These are phyloP conservation scores for Pythium vanterpoolii DNA, from an alignment of 352 stramenopile genomes.

Conservation along the genomic window DNA sequence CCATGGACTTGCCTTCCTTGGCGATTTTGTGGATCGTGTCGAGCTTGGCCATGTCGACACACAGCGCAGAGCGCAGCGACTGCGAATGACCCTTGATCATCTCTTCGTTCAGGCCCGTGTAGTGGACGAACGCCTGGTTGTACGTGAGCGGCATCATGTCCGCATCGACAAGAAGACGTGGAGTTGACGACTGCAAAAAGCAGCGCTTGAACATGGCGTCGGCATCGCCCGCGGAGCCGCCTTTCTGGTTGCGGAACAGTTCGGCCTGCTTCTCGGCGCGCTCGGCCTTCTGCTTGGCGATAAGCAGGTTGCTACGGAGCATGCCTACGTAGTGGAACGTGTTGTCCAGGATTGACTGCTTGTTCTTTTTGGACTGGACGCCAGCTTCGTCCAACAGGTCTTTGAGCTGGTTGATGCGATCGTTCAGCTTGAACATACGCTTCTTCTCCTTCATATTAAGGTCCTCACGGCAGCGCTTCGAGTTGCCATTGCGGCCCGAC, in stretches of 20 bases:
- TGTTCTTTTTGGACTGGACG: constrained; percentile 39
- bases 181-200: constrained; percentile 65
- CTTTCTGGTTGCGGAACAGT: constrained; percentile 37
- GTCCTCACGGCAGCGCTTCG: constrained; percentile 67
- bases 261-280: constrained; percentile 30
- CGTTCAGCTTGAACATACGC: constrained; percentile 89
- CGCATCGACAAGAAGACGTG: constrained; percentile 47
- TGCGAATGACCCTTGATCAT: constrained; percentile 30
- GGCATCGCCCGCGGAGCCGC: constrained; percentile 15
- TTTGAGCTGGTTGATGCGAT: constrained; percentile 61
- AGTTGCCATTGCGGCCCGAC: constrained; percentile 21
- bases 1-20: constrained; percentile 38
- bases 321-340: constrained; percentile 27
- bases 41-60: constrained; percentile 47
- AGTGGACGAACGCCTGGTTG: constrained; percentile 53
- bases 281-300: constrained; percentile 34
- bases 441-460: constrained; percentile 88
- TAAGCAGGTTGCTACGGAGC: constrained; percentile 32
- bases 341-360: constrained; percentile 40
- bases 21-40: constrained; percentile 41
- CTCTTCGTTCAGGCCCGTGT: constrained; percentile 42
- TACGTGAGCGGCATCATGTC: constrained; percentile 48
- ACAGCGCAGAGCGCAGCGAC: constrained; percentile 41
- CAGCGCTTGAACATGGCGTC: constrained; percentile 56
- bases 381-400: constrained; percentile 27